Evolutionary conservation across 352 stramenopile species (phyloP).

Genomic region (Paralagenidium karlingii): DNA sequence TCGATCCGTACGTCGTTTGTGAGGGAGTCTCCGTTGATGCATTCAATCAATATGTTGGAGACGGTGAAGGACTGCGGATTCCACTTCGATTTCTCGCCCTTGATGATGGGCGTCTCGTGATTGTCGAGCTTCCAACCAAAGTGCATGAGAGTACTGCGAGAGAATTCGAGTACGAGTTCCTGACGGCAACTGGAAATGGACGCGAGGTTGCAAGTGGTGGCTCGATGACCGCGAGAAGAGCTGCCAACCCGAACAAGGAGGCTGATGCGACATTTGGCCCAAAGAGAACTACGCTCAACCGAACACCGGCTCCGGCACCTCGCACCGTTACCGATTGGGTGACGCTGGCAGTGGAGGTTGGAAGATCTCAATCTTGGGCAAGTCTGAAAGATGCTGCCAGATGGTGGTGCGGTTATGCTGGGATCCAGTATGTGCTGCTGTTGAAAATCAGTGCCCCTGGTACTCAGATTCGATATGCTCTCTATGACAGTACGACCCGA

Average conservation of each 20-base stretch:
- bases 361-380: slow-evolving; percentile 4
- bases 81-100: slow-evolving; percentile 9
- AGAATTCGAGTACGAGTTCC: slow-evolving; percentile 4
- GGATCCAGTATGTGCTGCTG: slow-evolving; percentile 12
- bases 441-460: slow-evolving; percentile 4
- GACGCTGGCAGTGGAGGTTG: slow-evolving; percentile 11
- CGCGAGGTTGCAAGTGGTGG: slow-evolving; percentile 2
- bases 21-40: slow-evolving; percentile 10
- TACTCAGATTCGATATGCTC: slow-evolving; percentile 2
- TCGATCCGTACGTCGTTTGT: slow-evolving; percentile 12
- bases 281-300: slow-evolving; percentile 1
- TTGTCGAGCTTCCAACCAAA: slow-evolving; percentile 5
- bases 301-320: not conserved
- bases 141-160: slow-evolving; percentile 7
- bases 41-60: slow-evolving; percentile 12
- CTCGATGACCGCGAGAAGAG: slow-evolving; percentile 5
- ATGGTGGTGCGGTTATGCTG: slow-evolving; percentile 7
- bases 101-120: slow-evolving; percentile 5
- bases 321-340: slow-evolving; percentile 5
- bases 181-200: slow-evolving; percentile 3
- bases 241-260: slow-evolving; percentile 8
- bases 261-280: slow-evolving; percentile 12
- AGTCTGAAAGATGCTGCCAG: slow-evolving; percentile 4
- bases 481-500: slow-evolving; percentile 4
- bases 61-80: slow-evolving; percentile 8